These are phyloP conservation scores for Pseudogymnoascus sp. DNA, from an alignment of 2,329 filamentous ascomycete genomes.

Conservation along the genomic window DNA sequence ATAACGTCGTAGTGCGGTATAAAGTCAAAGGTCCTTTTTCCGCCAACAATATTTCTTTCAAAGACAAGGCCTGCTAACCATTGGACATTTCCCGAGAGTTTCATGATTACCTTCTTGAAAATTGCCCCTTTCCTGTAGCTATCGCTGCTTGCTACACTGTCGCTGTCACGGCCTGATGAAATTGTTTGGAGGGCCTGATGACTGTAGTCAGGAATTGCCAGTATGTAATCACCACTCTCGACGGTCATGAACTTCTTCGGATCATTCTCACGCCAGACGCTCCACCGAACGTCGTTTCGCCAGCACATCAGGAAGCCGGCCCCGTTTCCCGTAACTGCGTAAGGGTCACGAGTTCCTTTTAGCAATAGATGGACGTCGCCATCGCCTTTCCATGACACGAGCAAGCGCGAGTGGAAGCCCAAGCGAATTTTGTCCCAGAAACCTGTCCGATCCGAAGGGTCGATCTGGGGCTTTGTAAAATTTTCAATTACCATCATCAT, in stretches of 20 bases:
- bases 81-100: conserved; percentile 89
- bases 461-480: conserved; percentile 91
- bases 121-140: conserved; percentile 65
- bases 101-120: conserved; percentile 99
- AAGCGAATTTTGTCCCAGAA: conserved; percentile 99
- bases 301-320: conserved; percentile 98
- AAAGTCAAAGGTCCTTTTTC: conserved; percentile 76
- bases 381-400: conserved; percentile 86
- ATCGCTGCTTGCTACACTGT: conserved; percentile 48
- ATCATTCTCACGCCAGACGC: conserved; percentile 75
- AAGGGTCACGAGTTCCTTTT: conserved; percentile 88
- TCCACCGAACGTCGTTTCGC: conserved; percentile 87
- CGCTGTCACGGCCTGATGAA: conserved; percentile 38
- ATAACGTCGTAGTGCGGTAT: conserved; percentile 87
- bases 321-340: conserved; percentile 83
- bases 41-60: conserved; percentile 69
- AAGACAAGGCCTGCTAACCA: conserved; percentile 90
- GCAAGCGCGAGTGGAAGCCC: conserved; percentile 85
- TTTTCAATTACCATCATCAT: conserved; percentile 99
- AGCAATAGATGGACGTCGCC: conserved; percentile 90
- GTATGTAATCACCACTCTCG: conserved; percentile 87
- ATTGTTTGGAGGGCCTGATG: conserved; percentile 62
- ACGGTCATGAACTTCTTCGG: conserved; percentile 92
- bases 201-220: conserved; percentile 90
- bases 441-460: conserved; percentile 85